A percentile compares a stretch with the other conserved stretches of the same genome.
Evolutionary conservation across 202 grass and related monocot genomes (phyloP).

Genomic region (Brachypodium distachyon): DNA sequence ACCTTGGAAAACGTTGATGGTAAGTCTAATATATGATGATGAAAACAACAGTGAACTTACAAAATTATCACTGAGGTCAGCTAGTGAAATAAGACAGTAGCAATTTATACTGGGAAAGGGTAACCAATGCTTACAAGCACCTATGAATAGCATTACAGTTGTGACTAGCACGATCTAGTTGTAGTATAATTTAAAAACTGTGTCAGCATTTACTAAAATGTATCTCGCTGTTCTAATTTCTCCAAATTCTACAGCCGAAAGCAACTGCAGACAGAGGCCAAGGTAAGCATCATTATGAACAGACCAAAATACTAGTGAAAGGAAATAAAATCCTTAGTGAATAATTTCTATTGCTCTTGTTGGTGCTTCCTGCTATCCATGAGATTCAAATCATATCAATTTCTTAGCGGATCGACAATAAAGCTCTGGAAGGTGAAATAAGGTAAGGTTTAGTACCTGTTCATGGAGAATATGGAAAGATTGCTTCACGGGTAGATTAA

Average conservation of each 20-base stretch:
- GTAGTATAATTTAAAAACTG: background rate
- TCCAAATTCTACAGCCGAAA: background rate
- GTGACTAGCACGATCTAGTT: background rate
- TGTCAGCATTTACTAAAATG: background rate
- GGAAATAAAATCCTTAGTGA: background rate
- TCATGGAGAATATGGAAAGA: slow-evolving; percentile 98
- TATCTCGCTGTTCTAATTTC: background rate
- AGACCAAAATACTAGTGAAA: background rate
- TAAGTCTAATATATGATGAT: background rate
- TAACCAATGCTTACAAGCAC: background rate
- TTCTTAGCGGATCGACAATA: background rate
- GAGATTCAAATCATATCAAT: background rate
- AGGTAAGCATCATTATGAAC: background rate
- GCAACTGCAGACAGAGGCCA: background rate
- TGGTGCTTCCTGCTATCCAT: background rate
- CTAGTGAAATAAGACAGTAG: background rate
- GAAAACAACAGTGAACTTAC: background rate
- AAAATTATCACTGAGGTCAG: background rate
- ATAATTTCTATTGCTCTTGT: background rate
- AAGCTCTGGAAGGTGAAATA: background rate
- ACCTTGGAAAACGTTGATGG: background rate
- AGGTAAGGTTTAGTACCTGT: slow-evolving; percentile 57
- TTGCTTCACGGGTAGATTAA: slow-evolving; percentile 98
- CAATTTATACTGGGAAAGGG: background rate
- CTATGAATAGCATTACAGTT: background rate